Evolutionary conservation across 2,329 filamentous ascomycete genomes (phyloP).

Genomic region (Graphium sp.): DNA sequence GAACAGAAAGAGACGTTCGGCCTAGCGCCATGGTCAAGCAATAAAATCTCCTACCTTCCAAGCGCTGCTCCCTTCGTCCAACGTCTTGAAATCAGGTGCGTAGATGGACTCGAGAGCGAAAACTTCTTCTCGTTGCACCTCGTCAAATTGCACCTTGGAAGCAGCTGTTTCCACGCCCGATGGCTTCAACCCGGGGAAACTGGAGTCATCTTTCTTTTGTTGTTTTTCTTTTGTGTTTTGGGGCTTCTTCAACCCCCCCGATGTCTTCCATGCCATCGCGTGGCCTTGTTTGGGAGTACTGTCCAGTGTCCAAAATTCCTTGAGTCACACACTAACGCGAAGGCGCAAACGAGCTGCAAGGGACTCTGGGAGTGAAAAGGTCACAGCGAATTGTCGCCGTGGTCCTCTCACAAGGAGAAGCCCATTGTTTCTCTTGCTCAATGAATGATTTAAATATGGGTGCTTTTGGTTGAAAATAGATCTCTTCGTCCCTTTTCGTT

Average conservation of each 20-base stretch:
- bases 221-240: slow-evolving; percentile 13
- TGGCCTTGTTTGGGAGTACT: neutral
- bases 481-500: no score
- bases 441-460: neutral
- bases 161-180: slow-evolving; percentile 21
- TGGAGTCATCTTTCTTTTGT: slow-evolving; percentile 27
- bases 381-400: no score
- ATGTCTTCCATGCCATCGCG: slow-evolving; percentile 35
- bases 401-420: slow-evolving; percentile 5
- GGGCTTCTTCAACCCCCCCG: slow-evolving; percentile 30
- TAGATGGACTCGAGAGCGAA: slow-evolving; percentile 78
- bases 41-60: slow-evolving; percentile 54
- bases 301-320: slow-evolving; percentile 1
- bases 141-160: slow-evolving; percentile 51
- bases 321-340: no score
- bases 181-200: slow-evolving; percentile 33
- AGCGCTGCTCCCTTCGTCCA: slow-evolving; percentile 52
- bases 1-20: slow-evolving; percentile 6
- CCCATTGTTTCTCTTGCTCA: slow-evolving; percentile 1
- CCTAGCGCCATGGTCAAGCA: neutral
- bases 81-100: slow-evolving; percentile 68
- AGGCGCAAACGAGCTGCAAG: no score
- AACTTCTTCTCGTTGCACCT: slow-evolving; percentile 77
- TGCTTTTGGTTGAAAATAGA: neutral
- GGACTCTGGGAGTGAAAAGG: no score